A percentile compares a stretch with the other conserved stretches of the same genome.
phyloP scores from a whole-genome alignment of 306 rosid genomes.

The Notholithocarpus densiflorus region DNA sequence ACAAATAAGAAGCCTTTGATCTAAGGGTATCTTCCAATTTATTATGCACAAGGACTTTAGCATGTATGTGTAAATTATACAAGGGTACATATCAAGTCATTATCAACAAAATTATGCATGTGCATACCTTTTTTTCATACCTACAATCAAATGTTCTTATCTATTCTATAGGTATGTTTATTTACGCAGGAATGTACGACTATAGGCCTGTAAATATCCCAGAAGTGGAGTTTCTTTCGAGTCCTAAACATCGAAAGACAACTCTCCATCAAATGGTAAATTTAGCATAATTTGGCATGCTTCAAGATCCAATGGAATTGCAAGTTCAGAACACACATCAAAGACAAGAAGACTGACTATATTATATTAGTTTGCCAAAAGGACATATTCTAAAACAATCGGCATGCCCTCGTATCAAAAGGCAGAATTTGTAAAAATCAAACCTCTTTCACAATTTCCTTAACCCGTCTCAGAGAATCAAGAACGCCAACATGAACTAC shows the following conservation, averaged over 20 bases:
- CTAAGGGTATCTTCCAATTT: background rate
- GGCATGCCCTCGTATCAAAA: background rate
- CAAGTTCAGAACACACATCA: background rate
- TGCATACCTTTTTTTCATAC: no score
- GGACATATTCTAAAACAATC: background rate
- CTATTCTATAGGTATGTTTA: background rate
- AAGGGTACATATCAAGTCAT: background rate
- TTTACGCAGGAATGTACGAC: background rate
- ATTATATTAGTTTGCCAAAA: background rate
- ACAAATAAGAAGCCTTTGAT: background rate
- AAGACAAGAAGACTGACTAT: background rate
- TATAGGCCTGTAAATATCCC: background rate
- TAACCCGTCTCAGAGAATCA: slow-evolving; percentile 89
- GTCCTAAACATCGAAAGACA: background rate
- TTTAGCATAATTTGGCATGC: background rate
- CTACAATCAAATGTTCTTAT: no score
- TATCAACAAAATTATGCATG: background rate
- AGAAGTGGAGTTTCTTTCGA: background rate
- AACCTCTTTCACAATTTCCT: slow-evolving; percentile 95
- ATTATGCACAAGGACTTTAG: background rate
- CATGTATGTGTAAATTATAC: background rate
- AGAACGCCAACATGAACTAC: slow-evolving; percentile 53
- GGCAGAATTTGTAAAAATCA: slow-evolving; percentile 8
- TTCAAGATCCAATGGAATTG: background rate
- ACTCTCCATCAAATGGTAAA: background rate